Percentiles rank a stretch among this genome's conserved stretches.
phyloP scores from a whole-genome alignment of 192 early-diverging fungal species.

The Gaertneriomyces semiglobifer region DNA sequence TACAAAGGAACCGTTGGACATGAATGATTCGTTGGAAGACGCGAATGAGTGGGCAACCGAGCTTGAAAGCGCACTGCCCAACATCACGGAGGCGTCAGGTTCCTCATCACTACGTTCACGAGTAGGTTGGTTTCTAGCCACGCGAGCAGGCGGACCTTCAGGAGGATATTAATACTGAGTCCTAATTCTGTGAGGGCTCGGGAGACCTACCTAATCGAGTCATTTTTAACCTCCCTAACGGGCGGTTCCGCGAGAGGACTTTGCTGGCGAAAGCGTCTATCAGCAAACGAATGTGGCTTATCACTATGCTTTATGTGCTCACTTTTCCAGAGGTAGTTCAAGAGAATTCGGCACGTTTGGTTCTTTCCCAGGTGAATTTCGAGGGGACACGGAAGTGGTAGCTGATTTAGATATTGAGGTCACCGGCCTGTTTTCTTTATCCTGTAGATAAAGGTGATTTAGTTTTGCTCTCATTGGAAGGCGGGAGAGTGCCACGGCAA shows the following conservation, averaged over 20 bases:
- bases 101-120: not conserved
- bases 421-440: too few species aligned
- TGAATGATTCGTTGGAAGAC: not conserved
- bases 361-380: too few species aligned
- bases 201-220: not conserved
- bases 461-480: too few species aligned
- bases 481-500: too few species aligned
- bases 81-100: not conserved
- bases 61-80: not conserved
- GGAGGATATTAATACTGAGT: not conserved
- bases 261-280: not conserved
- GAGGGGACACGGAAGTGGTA: too few species aligned
- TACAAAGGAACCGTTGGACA: too few species aligned
- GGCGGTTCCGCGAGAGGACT: not conserved
- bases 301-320: not conserved
- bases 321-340: not conserved
- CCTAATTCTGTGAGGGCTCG: not conserved
- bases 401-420: too few species aligned
- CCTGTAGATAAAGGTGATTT: too few species aligned
- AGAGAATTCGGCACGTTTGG: too few species aligned
- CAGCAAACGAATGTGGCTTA: not conserved
- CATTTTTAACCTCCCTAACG: not conserved
- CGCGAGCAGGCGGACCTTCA: conserved; percentile 7
- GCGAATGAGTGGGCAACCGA: not conserved
- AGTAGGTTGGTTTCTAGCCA: not conserved